These are phyloP conservation scores for Lachnellula hyalina DNA, from an alignment of 2,329 filamentous ascomycete species.

Conservation along the genomic window DNA sequence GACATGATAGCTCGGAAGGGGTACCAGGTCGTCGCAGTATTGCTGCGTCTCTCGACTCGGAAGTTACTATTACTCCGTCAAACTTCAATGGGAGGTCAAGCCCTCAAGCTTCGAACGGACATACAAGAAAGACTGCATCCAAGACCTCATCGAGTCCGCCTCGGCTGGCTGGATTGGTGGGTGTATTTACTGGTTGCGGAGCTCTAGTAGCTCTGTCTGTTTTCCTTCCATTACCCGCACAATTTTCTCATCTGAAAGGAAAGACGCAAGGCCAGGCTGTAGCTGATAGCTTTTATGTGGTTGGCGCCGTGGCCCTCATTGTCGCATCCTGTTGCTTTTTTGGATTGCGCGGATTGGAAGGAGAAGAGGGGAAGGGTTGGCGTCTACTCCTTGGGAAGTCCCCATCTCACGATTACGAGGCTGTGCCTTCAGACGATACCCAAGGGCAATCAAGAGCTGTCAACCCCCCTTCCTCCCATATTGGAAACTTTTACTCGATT, in stretches of 20 bases:
- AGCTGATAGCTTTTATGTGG: slow-evolving; percentile 80
- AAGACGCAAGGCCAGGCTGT: slow-evolving; percentile 70
- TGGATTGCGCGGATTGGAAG: slow-evolving; percentile 63
- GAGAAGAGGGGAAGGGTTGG: slow-evolving; percentile 76
- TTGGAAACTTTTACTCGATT: slow-evolving; percentile 53
- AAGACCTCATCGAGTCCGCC: slow-evolving; percentile 42
- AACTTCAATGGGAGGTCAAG: slow-evolving; percentile 34
- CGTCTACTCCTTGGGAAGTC: slow-evolving; percentile 45
- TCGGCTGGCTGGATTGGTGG: slow-evolving; percentile 80
- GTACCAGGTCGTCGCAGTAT: slow-evolving; percentile 44
- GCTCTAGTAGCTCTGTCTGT: slow-evolving; percentile 76
- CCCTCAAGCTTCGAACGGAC: neutral
- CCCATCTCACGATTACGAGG: slow-evolving; percentile 14
- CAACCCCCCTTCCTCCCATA: slow-evolving; percentile 44
- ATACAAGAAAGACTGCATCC: slow-evolving; percentile 10
- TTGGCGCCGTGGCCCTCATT: slow-evolving; percentile 64
- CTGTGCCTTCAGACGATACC: slow-evolving; percentile 1
- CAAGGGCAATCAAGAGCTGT: slow-evolving; percentile 1
- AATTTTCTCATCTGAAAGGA: slow-evolving; percentile 66
- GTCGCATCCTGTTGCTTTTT: slow-evolving; percentile 73
- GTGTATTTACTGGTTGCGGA: slow-evolving; percentile 86
- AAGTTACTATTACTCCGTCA: slow-evolving; percentile 69
- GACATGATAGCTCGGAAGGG: slow-evolving; percentile 3
- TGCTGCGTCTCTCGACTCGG: slow-evolving; percentile 65
- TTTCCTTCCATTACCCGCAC: slow-evolving; percentile 82